Conservation (phyloP, 208 protist species). For the Leishmania aethiopica region DNA sequence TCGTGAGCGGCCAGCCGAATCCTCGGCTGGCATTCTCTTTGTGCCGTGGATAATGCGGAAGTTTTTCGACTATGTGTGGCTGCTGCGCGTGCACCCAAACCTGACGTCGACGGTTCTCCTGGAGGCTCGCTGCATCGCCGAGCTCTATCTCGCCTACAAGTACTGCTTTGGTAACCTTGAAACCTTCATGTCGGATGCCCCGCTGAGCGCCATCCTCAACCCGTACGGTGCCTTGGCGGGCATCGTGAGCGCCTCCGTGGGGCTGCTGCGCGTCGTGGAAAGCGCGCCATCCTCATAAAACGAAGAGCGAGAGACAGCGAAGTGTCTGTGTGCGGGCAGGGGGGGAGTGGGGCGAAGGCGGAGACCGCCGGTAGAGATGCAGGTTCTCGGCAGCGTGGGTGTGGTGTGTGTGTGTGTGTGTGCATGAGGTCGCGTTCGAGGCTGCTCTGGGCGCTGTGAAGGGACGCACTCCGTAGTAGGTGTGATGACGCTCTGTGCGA, state of each 20-base stretch:
- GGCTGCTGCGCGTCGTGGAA: conserved; percentile 70
- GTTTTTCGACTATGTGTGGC: conserved; percentile 82
- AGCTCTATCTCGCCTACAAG: conserved; percentile 80
- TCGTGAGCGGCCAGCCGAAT: background rate
- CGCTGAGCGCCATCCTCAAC: conserved; percentile 60
- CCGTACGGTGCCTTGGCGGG: conserved; percentile 64
- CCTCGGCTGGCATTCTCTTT: conserved; percentile 52
- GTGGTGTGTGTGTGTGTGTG: background rate
- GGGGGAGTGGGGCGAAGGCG: background rate
- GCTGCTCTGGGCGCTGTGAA: background rate
- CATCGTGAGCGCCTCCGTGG: conserved; percentile 66
- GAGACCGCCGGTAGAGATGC: background rate
- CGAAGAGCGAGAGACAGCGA: background rate
- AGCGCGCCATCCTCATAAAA: conserved; percentile 60
- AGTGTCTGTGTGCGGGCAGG: background rate
- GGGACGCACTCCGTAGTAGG: background rate
- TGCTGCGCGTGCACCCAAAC: conserved; percentile 78
- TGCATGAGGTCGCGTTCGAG: background rate
- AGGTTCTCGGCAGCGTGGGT: background rate
- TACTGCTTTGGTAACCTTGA: conserved; percentile 86
- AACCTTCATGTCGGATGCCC: conserved; percentile 50
- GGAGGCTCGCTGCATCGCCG: conserved; percentile 75
- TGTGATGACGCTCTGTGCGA: background rate
- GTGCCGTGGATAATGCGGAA: conserved; percentile 77
- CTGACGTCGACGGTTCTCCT: conserved; percentile 69